Evolutionary conservation across 1,139 yeast genomes (phyloP), one percentile per base, ranked within the genome.

Genomic region (Candida sanyaensis): DNA sequence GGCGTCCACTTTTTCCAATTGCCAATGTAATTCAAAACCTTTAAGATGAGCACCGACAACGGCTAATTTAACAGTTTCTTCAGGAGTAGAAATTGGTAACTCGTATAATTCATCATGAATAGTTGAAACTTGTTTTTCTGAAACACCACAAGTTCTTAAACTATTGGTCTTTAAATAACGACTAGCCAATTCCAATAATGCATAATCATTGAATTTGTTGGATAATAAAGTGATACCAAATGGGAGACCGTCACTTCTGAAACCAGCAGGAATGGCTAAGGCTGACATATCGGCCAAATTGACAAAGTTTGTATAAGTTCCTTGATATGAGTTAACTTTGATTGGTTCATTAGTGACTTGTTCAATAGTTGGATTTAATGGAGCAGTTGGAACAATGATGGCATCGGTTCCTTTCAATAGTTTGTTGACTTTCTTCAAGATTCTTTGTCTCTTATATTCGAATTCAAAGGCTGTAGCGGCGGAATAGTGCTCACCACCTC

Each of bases 301-400:
- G 58, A 89, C 97, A 66, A 93, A 93, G 69, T 93, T 93, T 33
- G 98, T 93, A 83, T 96, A 93, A 23, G 97, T 90, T 32, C 99
- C 99, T 70, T 93, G 99, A 58, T 75, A 76, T 7, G 97, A 88
- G 71, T 93, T 93, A 59, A 88, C 80, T 45, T 75, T 67, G 34
- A 93, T 73, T n/a, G 98, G 98, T 62, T 92, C 97, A 3, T 73
- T 69, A 48, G 74, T 81, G 34, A 93, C 80, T 48, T 86, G 83
- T 41, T 75, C 83, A 47, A 91, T 81, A 6, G 91, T 80, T 43
- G 98, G 98, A 60, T 87, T 90, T 59, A 92, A 75, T 7, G 98
- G 98, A 56, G 96, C 90, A 6, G 98, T 92, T 46, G 99, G 99
- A 23, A 92, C 92, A 45, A 91, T 77, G 49, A 91, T 65, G 7